Evolutionary conservation across 2,329 filamentous ascomycete genomes (phyloP).

Genomic region (Falciphora oryzae): DNA sequence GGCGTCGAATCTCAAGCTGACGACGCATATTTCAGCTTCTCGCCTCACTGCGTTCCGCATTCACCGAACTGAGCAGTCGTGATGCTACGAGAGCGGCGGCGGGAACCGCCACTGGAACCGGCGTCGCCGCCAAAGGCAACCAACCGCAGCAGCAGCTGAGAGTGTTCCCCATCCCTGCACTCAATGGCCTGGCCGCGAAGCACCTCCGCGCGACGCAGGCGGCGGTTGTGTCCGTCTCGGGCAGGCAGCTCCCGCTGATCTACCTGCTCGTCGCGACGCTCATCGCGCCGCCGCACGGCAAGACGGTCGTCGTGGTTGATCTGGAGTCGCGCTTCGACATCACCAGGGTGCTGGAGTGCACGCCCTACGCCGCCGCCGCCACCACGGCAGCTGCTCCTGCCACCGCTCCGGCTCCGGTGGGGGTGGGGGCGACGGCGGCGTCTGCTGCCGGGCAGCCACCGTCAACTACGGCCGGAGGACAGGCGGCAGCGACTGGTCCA

Average conservation of each 20-base stretch:
- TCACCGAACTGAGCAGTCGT: constrained; percentile 20
- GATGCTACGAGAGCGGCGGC: constrained; percentile 6
- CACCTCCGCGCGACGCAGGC: constrained; percentile 45
- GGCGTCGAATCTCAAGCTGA: background rate
- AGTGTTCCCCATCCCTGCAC: constrained; percentile 34
- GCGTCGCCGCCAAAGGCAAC: constrained; percentile 19
- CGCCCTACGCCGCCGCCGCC: constrained; percentile 4
- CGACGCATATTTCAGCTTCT: constrained; percentile 5
- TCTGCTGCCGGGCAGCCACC: background rate
- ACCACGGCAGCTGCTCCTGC: background rate
- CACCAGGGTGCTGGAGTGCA: constrained; percentile 34
- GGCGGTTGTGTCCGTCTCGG: constrained; percentile 42
- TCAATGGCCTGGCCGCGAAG: constrained; percentile 40
- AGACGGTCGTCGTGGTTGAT: constrained; percentile 50
- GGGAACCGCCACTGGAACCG: constrained; percentile 7
- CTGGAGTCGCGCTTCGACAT: constrained; percentile 50
- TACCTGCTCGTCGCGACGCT: constrained; percentile 50
- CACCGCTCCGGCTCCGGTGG: background rate
- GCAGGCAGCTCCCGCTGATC: constrained; percentile 48
- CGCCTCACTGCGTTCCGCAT: constrained; percentile 6
- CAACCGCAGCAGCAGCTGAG: constrained; percentile 7
- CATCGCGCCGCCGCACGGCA: constrained; percentile 39
- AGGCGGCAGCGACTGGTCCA: background rate
- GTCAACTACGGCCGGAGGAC: too few relatives aligned
- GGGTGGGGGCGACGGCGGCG: background rate